Base-by-base conservation (phyloP, 2,329 filamentous ascomycete genomes). In the Trichoderma polysporum region DNA sequence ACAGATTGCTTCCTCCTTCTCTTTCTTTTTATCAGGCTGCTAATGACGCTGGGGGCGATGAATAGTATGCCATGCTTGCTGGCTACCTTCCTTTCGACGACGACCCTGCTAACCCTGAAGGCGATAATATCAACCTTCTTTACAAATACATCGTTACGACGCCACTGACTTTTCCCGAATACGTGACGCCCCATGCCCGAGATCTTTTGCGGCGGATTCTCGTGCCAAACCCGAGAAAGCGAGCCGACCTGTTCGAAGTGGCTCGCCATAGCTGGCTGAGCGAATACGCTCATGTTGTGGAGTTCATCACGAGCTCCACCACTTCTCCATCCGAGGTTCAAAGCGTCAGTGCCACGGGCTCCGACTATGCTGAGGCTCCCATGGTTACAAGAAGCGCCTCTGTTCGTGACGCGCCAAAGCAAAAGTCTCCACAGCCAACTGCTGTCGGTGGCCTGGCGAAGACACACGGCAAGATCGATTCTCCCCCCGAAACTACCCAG, bases 81-180 rank as follows among this genome's bases (percentile, higher is more conserved):
- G 95, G 95, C 50, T 99, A 99, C 78, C 85, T 99, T 13, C 95
- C 95, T 3, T 99, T 99, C 75, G 95, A 99, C 74, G 95, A 99
- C 76, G 95, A 99, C 74, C 95, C 95, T 70, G 95, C 94, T 53
- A 99, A 99, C 76, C 95, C 95, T 2, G 95, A 99, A 79, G 95
- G 95, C 71, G 95, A 99, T 78, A 99, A 99, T 77, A 99, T 99
- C 82, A 99, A 99, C 77, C 86, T 99, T 12, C 84, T 99, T 31
- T 99, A 99, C 86, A 98, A 98, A 82, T 99, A 99, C 80, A 99
- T 99, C 73, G 94, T 97, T 68, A 96, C 93, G 65, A 99, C 95
- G 1, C 94, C 94, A 39, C 86, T 99, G 49, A 98, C 94, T 4
- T 99, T 99, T 78, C 95, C 95, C 69, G 95, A 99, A 88, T 98